These are phyloP conservation scores for Dictyostelium intermedium DNA, from an alignment of 78 protist genomes.

Conservation along the genomic window DNA sequence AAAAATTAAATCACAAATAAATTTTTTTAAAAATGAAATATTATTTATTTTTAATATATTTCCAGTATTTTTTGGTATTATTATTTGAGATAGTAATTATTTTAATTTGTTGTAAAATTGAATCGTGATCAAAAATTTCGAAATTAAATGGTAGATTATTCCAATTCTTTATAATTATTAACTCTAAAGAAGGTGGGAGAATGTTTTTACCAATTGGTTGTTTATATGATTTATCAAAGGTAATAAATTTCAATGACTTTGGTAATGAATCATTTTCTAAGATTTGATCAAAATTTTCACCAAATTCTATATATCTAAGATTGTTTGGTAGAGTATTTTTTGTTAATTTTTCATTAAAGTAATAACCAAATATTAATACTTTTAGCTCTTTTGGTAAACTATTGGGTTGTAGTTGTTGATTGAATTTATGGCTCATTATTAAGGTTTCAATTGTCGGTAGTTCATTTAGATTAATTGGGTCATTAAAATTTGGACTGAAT, in stretches of 20 bases:
- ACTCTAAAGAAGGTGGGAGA: background rate
- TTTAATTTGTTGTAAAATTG: background rate
- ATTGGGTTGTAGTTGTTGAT: background rate
- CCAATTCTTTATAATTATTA: background rate
- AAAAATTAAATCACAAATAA: no score
- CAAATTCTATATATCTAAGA: background rate
- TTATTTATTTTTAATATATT: background rate
- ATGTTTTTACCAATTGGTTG: background rate
- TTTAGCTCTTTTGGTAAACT: background rate
- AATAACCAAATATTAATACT: background rate
- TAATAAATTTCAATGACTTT: background rate
- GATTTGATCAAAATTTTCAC: background rate
- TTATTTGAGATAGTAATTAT: background rate
- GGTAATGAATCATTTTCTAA: background rate
- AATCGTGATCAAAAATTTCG: background rate
- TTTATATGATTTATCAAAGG: conserved; percentile 9
- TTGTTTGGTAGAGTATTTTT: background rate
- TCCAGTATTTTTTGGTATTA: background rate
- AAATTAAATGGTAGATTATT: background rate
- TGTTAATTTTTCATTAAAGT: background rate
- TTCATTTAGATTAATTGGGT: background rate
- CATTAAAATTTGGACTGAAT: background rate
- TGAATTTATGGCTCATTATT: background rate
- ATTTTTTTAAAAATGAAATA: no score
- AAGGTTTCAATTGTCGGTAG: background rate